These are phyloP conservation scores for Phytophthora uliginosa DNA, from an alignment of 352 stramenopile species.

Conservation along the genomic window DNA sequence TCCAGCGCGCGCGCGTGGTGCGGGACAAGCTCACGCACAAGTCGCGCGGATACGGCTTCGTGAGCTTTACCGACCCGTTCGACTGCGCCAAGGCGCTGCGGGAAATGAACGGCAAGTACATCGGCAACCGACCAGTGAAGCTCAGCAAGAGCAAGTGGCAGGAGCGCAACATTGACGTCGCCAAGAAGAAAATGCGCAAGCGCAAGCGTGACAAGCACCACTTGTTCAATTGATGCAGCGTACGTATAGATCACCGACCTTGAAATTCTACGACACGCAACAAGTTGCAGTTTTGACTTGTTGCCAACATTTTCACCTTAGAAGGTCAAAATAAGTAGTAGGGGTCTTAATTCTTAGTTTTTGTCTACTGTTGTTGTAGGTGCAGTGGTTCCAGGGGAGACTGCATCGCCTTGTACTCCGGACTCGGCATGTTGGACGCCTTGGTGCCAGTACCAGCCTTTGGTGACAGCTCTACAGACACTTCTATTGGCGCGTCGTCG, in stretches of 20 bases:
- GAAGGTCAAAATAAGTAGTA: too few relatives aligned
- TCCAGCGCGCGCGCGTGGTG: constrained; percentile 85
- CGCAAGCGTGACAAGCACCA: constrained; percentile 84
- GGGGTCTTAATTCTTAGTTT: constrained; percentile 7
- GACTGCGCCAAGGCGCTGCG: constrained; percentile 95
- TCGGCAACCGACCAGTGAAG: constrained; percentile 95
- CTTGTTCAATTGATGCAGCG: constrained; percentile 63
- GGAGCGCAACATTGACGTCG: constrained; percentile 94
- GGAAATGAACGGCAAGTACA: constrained; percentile 98
- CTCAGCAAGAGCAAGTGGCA: constrained; percentile 97
- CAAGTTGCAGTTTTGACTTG: too few relatives aligned
- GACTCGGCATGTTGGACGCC: constrained; percentile 9
- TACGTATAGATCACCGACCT: not conserved
- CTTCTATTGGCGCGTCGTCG: constrained; percentile 17
- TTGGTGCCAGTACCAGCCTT: constrained; percentile 10
- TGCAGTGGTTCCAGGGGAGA: constrained; percentile 21
- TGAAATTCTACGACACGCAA: constrained; percentile 3
- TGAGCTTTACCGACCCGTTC: constrained; percentile 95
- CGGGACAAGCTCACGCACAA: constrained; percentile 90
- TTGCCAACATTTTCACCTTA: too few relatives aligned
- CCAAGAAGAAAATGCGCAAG: constrained; percentile 91
- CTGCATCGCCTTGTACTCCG: constrained; percentile 30
- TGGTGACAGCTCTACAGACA: constrained; percentile 28
- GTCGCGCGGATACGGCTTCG: constrained; percentile 97
- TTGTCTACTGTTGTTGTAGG: constrained; percentile 14